Base-by-base conservation (phyloP, 2,329 filamentous ascomycete species). In the Aspergillus brasiliensis region DNA sequence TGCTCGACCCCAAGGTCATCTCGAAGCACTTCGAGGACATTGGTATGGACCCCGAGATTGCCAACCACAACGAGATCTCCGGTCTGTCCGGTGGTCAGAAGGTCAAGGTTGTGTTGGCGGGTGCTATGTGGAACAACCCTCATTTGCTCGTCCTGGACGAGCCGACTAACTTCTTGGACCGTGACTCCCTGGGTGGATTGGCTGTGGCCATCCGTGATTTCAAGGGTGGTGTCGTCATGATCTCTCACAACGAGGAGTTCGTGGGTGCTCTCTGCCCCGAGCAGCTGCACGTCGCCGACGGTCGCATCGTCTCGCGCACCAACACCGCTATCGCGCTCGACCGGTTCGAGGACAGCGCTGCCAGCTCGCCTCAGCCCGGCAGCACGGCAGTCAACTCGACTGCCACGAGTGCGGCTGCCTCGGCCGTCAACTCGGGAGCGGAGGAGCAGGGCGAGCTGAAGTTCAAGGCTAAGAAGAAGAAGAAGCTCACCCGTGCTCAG, bases 241-340 rank as follows among this genome's bases (percentile, higher is more conserved):
- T 99, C 78, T 97, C 93, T 63, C 95, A 99, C 81, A 98, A 99
- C 85, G 93, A 98, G 75, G 95, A 99, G 78, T 99, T 99, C 72
- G 93, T 99, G 54, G 93, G 94, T 61, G 94, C 94, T 3, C 87
- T 99, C 10, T 95, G 95, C 79, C 91, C 91, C 3, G 96, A 99
- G 82, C 93, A 98, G 79, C 96, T 95, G 91, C 91, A 96, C 78
- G 91, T 99, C 66, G 88, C 87, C 57, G 91, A 94, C 70, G 95
- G 95, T 2, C 88, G 90, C 52, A 89, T 99, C 62, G 90, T 91
- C 2, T 89, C 93, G 79, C 92, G 92, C 75, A 92, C 91, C 68
- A 87, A 88, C 74, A 80, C 88, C 2, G 88, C 91, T 59, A 83
- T 96, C 65, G 83, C 85, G 56, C 81, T 90, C 44, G 91, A 94